Percentiles rank a stretch among this genome's conserved stretches.
Evolutionary conservation across 2,329 filamentous ascomycete species (phyloP).

Genomic region (Biscogniauxia mediterranea): DNA sequence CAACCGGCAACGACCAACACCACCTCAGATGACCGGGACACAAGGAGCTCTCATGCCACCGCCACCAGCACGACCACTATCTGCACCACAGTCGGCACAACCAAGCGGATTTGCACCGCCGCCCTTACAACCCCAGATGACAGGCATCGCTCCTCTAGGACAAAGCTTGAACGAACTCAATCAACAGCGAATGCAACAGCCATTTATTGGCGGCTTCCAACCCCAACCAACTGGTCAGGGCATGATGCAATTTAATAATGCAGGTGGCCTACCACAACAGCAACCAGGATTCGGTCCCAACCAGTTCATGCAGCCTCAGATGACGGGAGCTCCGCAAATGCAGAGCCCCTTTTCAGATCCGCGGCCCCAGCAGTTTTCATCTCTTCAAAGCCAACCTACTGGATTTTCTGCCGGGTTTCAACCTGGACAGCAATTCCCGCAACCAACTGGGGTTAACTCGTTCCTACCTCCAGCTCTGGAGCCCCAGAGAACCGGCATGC

Average conservation of each 20-base stretch:
- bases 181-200: conserved; percentile 64
- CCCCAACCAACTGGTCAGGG: conserved; percentile 40
- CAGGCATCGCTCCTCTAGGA: conserved; percentile 73
- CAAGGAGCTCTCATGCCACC: conserved; percentile 69
- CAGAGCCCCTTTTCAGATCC: conserved; percentile 42
- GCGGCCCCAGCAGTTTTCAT: conserved; percentile 41
- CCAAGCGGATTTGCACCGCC: conserved; percentile 71
- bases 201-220: conserved; percentile 43
- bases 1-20: conserved; percentile 66
- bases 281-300: conserved; percentile 36
- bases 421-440: conserved; percentile 38
- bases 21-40: conserved; percentile 61
- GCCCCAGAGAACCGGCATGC: conserved; percentile 57
- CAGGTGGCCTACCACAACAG: conserved; percentile 37
- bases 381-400: conserved; percentile 62
- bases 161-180: conserved; percentile 74
- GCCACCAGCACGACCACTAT: conserved; percentile 76
- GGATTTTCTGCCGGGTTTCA: conserved; percentile 51
- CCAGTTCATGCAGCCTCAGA: conserved; percentile 44
- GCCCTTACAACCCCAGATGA: conserved; percentile 80
- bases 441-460: conserved; percentile 56
- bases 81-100: conserved; percentile 80
- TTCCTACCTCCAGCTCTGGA: conserved; percentile 60
- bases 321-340: conserved; percentile 40
- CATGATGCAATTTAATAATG: conserved; percentile 37